Evolutionary conservation across 345 rosid genomes (phyloP), one percentile per base, ranked within the genome.

Genomic region (Diplotaxis tenuifolia): DNA sequence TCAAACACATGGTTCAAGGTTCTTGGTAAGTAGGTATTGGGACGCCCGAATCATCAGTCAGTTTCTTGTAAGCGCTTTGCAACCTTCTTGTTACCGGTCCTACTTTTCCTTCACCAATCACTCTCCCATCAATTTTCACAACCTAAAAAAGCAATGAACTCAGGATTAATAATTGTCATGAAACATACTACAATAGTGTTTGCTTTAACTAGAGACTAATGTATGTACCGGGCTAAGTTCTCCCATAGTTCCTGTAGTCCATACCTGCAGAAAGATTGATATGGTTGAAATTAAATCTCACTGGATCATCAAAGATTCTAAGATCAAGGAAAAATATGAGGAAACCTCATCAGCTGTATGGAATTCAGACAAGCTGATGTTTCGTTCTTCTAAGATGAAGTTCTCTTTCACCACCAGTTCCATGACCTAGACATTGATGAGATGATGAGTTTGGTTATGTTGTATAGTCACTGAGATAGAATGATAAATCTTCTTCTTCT

Each of bases 211-310:
- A 20, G 76, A 61, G 21, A 55, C 45, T 36, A 27, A n/a, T n/a
- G 59, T 50, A 56, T 10, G 84, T 74, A 87, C 96, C 66, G 95
- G 96, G 54, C 87, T 88, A 55, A 90, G 84, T 82, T 93, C 95
- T 80, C 98, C 95, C 96, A 90, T 90, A 16, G 98, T 92, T 76
- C 96, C 96, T 1, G 96, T 92, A 15, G 98, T 90, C 91, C 93
- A 92, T 32, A 87, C 95, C 98, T 92, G 82, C 58, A 5, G 22
- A 16, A 4, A 5, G 15, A 40, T 53, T 42, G 11, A 29, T 7
- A 36, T 36, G 29, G 38, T 23, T 25, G 28, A 12, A 16, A 62
- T 31, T 3, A 10, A 10, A 36, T 11, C 42, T 36, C 38, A 10
- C 19, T 62, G 15, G 9, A 18, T 72, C 45, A 36, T 54, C 5